These are phyloP conservation scores for Trichoderma lentiforme DNA, from an alignment of 2,329 filamentous ascomycete species.

Conservation along the genomic window DNA sequence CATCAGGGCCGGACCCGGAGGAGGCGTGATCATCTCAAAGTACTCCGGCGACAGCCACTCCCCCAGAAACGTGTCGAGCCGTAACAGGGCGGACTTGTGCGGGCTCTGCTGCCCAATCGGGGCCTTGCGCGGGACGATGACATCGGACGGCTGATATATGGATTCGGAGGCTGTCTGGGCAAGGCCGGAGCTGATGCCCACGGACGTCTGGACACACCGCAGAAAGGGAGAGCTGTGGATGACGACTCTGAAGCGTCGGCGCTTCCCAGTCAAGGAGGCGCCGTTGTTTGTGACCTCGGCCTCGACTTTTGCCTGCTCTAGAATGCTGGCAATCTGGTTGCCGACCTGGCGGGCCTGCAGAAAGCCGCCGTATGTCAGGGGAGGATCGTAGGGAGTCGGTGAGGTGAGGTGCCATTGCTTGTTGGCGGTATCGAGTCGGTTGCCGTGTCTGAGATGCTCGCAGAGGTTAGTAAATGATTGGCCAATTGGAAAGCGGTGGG, in stretches of 20 bases:
- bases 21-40: constrained; percentile 86
- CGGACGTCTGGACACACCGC: constrained; percentile 86
- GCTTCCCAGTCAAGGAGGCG: constrained; percentile 34
- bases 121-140: constrained; percentile 33
- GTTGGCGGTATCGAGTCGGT: constrained; percentile 90
- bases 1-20: constrained; percentile 83
- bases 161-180: constrained; percentile 50
- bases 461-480: background rate
- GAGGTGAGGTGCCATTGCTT: constrained; percentile 93
- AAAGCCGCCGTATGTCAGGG: constrained; percentile 92
- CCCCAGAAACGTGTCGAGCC: constrained; percentile 87
- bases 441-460: constrained; percentile 67
- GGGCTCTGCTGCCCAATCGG: constrained; percentile 27
- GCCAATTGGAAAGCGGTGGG: background rate
- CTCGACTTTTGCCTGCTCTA: constrained; percentile 51
- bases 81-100: constrained; percentile 60
- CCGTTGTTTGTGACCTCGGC: constrained; percentile 32
- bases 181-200: constrained; percentile 83
- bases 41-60: constrained; percentile 96
- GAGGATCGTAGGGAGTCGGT: constrained; percentile 91
- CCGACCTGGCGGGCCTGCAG: constrained; percentile 80
- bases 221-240: constrained; percentile 93
- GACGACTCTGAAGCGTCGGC: constrained; percentile 70
- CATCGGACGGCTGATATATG: constrained; percentile 32
- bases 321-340: constrained; percentile 73